These are phyloP conservation scores for Melaleuca alternifolia DNA, from an alignment of 345 rosid species.

Conservation along the genomic window DNA sequence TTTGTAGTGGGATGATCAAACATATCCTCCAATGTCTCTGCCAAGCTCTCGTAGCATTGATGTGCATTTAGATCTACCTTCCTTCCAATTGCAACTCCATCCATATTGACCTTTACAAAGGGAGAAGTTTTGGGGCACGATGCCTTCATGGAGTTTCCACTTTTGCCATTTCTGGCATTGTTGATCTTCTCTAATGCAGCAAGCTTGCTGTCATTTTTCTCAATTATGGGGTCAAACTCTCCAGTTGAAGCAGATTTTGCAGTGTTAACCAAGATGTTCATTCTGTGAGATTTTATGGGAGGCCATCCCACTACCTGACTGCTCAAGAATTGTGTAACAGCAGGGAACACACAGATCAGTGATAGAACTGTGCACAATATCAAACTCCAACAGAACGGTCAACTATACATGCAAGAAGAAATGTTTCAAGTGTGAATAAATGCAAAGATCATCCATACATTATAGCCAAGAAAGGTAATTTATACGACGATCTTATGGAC, in stretches of 20 bases:
- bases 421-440: background rate
- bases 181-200: conserved; percentile 9
- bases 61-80: conserved; percentile 72
- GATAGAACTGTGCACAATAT: background rate
- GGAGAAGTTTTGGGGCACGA: conserved; percentile 20
- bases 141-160: conserved; percentile 13
- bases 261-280: conserved; percentile 73
- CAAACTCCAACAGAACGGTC: background rate
- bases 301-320: conserved; percentile 98
- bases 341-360: background rate
- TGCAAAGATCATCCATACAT: background rate
- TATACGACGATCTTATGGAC: background rate
- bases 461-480: background rate
- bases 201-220: conserved; percentile 21
- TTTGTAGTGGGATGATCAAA: conserved; percentile 35
- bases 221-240: conserved; percentile 13
- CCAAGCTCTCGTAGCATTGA: conserved; percentile 61
- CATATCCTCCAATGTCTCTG: conserved; percentile 62
- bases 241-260: conserved; percentile 38
- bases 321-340: conserved; percentile 10
- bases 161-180: conserved; percentile 14
- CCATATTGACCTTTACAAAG: conserved; percentile 92
- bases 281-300: conserved; percentile 69
- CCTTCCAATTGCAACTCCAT: conserved; percentile 89
- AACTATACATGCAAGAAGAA: background rate